Evolutionary conservation across 2,329 filamentous ascomycete genomes (phyloP).

Genomic region (Apiospora marii): DNA sequence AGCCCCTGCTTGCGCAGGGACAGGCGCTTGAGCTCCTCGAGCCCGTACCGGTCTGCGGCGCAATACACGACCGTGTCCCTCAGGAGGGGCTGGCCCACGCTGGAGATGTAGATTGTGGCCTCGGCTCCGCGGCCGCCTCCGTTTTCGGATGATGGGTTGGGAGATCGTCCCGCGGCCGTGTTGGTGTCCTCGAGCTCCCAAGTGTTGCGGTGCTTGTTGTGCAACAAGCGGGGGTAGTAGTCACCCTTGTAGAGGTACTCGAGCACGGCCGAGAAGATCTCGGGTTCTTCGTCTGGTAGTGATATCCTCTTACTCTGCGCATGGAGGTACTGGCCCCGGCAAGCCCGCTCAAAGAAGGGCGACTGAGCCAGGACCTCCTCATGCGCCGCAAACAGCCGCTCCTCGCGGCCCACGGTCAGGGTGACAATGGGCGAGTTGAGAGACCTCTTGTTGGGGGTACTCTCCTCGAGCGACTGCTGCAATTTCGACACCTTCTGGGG

Average conservation of each 20-base stretch:
- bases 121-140: constrained; percentile 57
- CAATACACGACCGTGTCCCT: constrained; percentile 96
- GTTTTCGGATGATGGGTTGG: constrained; percentile 55
- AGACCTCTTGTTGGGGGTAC: constrained; percentile 47
- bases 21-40: constrained; percentile 91
- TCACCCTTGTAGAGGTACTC: constrained; percentile 98
- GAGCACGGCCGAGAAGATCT: constrained; percentile 91
- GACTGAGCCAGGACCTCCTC: constrained; percentile 89
- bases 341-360: constrained; percentile 79
- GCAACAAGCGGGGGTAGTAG: constrained; percentile 89
- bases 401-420: constrained; percentile 82
- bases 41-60: constrained; percentile 85
- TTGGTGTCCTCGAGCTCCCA: constrained; percentile 85
- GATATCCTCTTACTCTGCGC: constrained; percentile 79
- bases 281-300: constrained; percentile 80
- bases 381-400: constrained; percentile 92
- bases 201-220: constrained; percentile 84
- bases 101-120: constrained; percentile 79
- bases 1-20: constrained; percentile 94
- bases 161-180: constrained; percentile 49
- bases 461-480: constrained; percentile 76
- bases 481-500: constrained; percentile 83
- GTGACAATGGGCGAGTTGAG: constrained; percentile 79
- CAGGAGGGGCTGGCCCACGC: constrained; percentile 78
- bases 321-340: constrained; percentile 77